Evolutionary conservation across 495 filamentous ascomycete species (phyloP), one percentile per base, ranked within the genome.

Genomic region (Patellaria atrata): DNA sequence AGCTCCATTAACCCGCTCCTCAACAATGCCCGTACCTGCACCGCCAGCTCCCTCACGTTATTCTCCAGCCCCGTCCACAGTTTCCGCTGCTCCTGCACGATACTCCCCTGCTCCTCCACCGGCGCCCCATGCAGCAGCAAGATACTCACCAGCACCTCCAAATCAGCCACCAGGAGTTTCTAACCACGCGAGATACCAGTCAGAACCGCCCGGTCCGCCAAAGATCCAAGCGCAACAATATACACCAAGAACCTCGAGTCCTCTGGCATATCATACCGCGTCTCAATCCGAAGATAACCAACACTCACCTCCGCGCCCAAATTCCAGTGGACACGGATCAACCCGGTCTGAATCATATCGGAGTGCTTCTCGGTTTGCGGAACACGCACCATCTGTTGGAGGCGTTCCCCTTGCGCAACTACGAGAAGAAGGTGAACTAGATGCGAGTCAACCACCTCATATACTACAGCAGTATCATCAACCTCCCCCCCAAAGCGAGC

Each of bases 221-320:
- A 15, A 27, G 20, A 33, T 43, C 36, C 34, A 29, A 21, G 41
- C 65, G 3, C 59, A 83, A 46, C 67, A 77, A 9, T 83, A 84
- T 55, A 81, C 81, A 37, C 82, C 83, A 6, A 72, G 82, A 34
- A 89, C 82, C 13, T 89, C 80, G 13, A 92, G 83, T 49, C 84
- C 82, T 8, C 62, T 91, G 19, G 85, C 81, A 13, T 73, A 85
- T 30, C 48, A 54, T 46, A 70, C 67, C 25, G 59, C 68, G 48
- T 54, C 63, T 12, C 61, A 56, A 16, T 6, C 17, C 14, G 20
- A 41, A 16, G 24, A 30, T 13, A 13, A 9, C 19, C 32, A 37
- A 22, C 38, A 51, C 13, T 51, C 54, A n/a, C 47, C 54, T 10
- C 46, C 51, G 7, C 41, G 20, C 23, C 35, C 37, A 24, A 39